A percentile compares a stretch with the other conserved stretches of the same genome.
Conservation (phyloP, 2,329 filamentous ascomycete genomes). For the Stylonectria norvegica region DNA sequence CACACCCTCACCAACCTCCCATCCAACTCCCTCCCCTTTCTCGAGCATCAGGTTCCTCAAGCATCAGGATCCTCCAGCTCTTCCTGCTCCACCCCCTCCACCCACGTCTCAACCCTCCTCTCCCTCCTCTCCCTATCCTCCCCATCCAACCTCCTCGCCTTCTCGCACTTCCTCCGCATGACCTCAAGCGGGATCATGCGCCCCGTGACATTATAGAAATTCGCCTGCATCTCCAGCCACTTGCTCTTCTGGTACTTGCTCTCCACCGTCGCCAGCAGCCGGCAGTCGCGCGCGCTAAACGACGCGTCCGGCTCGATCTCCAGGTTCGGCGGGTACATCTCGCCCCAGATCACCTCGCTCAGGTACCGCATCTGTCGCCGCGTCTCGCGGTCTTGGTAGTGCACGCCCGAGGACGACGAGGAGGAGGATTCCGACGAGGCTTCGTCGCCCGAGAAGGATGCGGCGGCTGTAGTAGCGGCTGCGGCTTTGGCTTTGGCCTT, state of each 20-base stretch:
- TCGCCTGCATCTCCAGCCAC: slow-evolving; percentile 44
- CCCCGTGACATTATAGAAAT: slow-evolving; percentile 43
- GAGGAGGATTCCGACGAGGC: slow-evolving; percentile 24
- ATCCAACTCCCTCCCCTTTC: background rate
- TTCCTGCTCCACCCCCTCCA: slow-evolving; percentile 11
- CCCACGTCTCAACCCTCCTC: slow-evolving; percentile 21
- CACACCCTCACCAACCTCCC: background rate
- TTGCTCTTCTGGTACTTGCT: slow-evolving; percentile 30
- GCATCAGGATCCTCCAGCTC: slow-evolving; percentile 4
- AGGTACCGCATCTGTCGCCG: slow-evolving; percentile 31
- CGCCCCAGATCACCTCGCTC: slow-evolving; percentile 27
- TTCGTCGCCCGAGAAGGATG: slow-evolving; percentile 27
- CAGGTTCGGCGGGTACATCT: slow-evolving; percentile 29
- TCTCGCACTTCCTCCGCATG: slow-evolving; percentile 35
- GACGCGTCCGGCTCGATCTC: slow-evolving; percentile 20
- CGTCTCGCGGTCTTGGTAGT: slow-evolving; percentile 17
- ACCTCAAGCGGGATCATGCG: slow-evolving; percentile 37
- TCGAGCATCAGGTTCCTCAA: background rate
- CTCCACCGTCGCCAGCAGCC: slow-evolving; percentile 35
- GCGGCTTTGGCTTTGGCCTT: slow-evolving; percentile 5
- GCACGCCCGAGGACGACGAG: slow-evolving; percentile 13
- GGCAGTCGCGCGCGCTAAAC: slow-evolving; percentile 31
- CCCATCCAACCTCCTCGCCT: slow-evolving; percentile 20
- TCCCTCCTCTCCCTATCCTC: slow-evolving; percentile 1
- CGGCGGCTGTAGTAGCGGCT: slow-evolving; percentile 3